Evolutionary conservation across 495 filamentous ascomycete genomes (phyloP), one percentile per base, ranked within the genome.

Genomic region (Talaromyces stipitatus): DNA sequence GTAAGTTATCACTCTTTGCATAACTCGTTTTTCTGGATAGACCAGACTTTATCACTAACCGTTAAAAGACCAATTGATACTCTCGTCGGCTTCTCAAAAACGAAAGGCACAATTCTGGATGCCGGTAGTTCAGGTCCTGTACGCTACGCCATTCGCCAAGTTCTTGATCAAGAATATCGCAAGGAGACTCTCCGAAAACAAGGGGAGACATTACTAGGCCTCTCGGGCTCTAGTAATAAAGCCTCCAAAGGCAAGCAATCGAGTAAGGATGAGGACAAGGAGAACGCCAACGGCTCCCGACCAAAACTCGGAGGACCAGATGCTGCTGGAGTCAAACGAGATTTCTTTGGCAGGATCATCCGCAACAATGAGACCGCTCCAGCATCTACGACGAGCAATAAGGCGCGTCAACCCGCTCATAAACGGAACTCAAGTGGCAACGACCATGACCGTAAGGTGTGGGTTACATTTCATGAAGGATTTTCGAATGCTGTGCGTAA

Each of bases 381-480:
- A 23, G 60, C 65, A 12, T 62, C 73, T 32, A 68, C 28, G 65
- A 74, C 58, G 69, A 50, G 65, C n/a, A 72, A 72, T 59, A 47
- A 38, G 14, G 2, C 29, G 6, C 43, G 48, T 18, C 50, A 61
- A 23, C 45, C 30, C 48, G 23, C 23, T 22, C 58, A 61, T 64
- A 68, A 60, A 29, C 54, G 52, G 24, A 60, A 59, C 33, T 54
- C 61, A 1, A 69, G 64, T 33, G 68, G 54, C 22, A 73, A 60
- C 8, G 74, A 70, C 24, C 64, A 70, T 45, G 82, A 81, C 46
- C 73, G 71, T 20, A 86, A 84, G 65, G 86, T 95, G 10, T 98
- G 94, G 92, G 85, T 96, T 22, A 96, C 85, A 59, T 98, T 87
- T 67, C 87, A 97, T 64, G 94, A 97, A 71, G 94, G 94, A n/a